phyloP scores from a whole-genome alignment of 805 yeast genomes.

The Candida parachauliodes region DNA sequence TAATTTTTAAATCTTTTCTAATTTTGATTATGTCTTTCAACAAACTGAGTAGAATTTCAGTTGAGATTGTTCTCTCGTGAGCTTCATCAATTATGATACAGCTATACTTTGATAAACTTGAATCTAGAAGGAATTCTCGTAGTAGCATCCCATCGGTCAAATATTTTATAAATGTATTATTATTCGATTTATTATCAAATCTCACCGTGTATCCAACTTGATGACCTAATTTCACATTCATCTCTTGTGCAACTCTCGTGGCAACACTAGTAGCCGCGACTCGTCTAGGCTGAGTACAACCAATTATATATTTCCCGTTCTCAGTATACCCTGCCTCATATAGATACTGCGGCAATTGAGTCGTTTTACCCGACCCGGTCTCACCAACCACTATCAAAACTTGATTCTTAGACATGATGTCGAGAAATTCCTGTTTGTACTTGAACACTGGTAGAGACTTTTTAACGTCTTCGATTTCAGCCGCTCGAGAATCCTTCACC shows the following conservation, averaged over 20 bases:
- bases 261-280: constrained; percentile 95
- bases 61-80: constrained; percentile 91
- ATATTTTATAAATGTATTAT: constrained; percentile 73
- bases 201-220: constrained; percentile 88
- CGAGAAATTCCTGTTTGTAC: constrained; percentile 56
- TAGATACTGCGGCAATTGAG: constrained; percentile 86
- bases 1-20: constrained; percentile 66
- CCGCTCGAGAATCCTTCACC: background rate
- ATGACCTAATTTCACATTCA: constrained; percentile 73
- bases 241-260: constrained; percentile 85
- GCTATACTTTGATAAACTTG: constrained; percentile 62
- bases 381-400: constrained; percentile 77
- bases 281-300: constrained; percentile 92
- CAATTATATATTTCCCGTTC: constrained; percentile 41
- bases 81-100: constrained; percentile 96
- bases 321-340: constrained; percentile 76
- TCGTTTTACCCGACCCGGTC: constrained; percentile 93
- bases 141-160: constrained; percentile 95
- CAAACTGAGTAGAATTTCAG: constrained; percentile 78
- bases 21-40: constrained; percentile 63
- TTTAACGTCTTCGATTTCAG: constrained; percentile 48
- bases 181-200: constrained; percentile 74
- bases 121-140: constrained; percentile 78
- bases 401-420: constrained; percentile 60
- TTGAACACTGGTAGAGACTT: constrained; percentile 72